Evolutionary conservation across 1,139 yeast genomes (phyloP).

Genomic region (Magnusiomyces suaveolens): DNA sequence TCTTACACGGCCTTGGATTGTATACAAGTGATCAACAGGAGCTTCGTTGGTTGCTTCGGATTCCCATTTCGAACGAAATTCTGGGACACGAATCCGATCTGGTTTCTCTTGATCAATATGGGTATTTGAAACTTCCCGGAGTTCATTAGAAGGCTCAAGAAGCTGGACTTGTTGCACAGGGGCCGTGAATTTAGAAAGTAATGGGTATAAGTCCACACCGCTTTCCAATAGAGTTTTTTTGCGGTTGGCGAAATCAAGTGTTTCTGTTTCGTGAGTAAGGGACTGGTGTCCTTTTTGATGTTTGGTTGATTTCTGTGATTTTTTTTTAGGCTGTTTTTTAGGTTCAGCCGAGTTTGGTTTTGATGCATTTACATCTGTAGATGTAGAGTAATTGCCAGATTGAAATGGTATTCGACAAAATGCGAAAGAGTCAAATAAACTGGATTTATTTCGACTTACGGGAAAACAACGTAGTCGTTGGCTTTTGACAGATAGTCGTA

Average conservation of each 20-base stretch:
- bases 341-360: too few relatives aligned
- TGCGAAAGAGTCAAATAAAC: too few relatives aligned
- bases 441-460: too few relatives aligned
- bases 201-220: slow-evolving; percentile 19
- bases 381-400: too few relatives aligned
- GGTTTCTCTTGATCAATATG: not conserved
- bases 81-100: slow-evolving; percentile 18
- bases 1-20: slow-evolving; percentile 48
- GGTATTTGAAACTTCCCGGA: too few relatives aligned
- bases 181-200: slow-evolving; percentile 12
- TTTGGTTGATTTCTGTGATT: not conserved
- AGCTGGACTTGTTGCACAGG: too few relatives aligned
- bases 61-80: slow-evolving; percentile 18
- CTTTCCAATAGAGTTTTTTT: slow-evolving; percentile 23
- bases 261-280: slow-evolving; percentile 25
- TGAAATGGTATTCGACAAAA: too few relatives aligned
- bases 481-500: too few relatives aligned
- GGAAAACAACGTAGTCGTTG: too few relatives aligned
- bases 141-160: too few relatives aligned
- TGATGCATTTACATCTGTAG: too few relatives aligned
- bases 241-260: slow-evolving; percentile 38
- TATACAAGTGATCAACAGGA: slow-evolving; percentile 11
- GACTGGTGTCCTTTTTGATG: not conserved
- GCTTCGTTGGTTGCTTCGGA: slow-evolving; percentile 14
- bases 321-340: too few relatives aligned